Evolutionary conservation across 139 green algal genomes (phyloP).

Genomic region (Prasinococcaceae sp.): DNA sequence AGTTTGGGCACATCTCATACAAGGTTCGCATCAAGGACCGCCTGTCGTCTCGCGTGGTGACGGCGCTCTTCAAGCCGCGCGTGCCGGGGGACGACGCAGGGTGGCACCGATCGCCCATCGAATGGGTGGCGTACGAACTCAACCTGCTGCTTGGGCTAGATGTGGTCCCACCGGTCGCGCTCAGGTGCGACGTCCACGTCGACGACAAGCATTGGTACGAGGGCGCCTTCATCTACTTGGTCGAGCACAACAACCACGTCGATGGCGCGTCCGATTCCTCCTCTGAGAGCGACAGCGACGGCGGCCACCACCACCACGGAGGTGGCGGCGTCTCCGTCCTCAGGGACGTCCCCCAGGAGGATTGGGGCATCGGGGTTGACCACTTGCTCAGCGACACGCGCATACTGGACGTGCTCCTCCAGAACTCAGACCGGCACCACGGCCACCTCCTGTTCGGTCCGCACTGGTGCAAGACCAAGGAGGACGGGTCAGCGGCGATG

Average conservation of each 20-base stretch:
- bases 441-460: constrained; percentile 57
- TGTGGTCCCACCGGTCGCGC: constrained; percentile 39
- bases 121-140: constrained; percentile 63
- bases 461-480: constrained; percentile 51
- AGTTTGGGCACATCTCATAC: too few relatives aligned
- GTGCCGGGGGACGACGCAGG: constrained; percentile 54
- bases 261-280: too few relatives aligned
- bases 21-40: too few relatives aligned
- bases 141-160: constrained; percentile 71
- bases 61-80: constrained; percentile 51
- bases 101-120: constrained; percentile 61
- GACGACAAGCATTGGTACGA: constrained; percentile 39
- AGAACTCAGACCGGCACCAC: constrained; percentile 64
- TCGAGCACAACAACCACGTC: constrained; percentile 26
- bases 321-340: too few relatives aligned
- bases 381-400: constrained; percentile 53
- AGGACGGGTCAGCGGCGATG: too few relatives aligned
- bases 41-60: too few relatives aligned
- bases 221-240: constrained; percentile 59
- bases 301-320: too few relatives aligned
- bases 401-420: constrained; percentile 69
- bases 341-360: neutral
- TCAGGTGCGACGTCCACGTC: constrained; percentile 21
- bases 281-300: too few relatives aligned
- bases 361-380: constrained; percentile 27